These are phyloP conservation scores for Euryodendron excelsum DNA, from an alignment of 148 eudicot species.

Conservation along the genomic window DNA sequence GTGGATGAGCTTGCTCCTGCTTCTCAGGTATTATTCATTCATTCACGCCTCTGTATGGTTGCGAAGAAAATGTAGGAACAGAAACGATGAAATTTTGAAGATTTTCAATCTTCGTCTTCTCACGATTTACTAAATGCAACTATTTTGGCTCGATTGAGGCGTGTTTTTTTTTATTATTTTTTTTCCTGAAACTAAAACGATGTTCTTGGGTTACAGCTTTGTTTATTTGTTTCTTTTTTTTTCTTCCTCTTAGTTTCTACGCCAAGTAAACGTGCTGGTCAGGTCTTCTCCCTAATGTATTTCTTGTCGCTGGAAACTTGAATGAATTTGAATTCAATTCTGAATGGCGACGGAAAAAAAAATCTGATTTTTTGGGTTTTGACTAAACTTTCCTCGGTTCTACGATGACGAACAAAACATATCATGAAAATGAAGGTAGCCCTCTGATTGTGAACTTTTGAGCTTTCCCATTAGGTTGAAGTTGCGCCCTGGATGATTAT, in stretches of 20 bases:
- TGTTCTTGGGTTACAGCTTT: neutral
- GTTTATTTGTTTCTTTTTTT: neutral
- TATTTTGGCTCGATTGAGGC: neutral
- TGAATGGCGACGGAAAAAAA: neutral
- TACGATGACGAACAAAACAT: neutral
- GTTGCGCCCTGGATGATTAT: neutral
- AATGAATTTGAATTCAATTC: neutral
- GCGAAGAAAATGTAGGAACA: neutral
- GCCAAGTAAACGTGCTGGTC: neutral
- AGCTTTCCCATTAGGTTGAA: neutral
- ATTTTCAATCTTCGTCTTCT: neutral
- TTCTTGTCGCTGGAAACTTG: neutral
- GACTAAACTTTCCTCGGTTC: neutral
- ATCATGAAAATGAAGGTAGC: neutral
- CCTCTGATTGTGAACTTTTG: neutral
- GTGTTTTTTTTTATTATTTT: neutral
- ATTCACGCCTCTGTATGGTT: neutral
- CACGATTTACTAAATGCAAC: neutral
- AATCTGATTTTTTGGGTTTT: neutral
- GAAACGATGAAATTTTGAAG: neutral
- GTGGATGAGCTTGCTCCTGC: conserved; percentile 72
- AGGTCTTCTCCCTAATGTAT: neutral
- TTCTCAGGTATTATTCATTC: conserved; percentile 51
- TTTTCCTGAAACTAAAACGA: neutral
- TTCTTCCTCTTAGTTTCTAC: neutral